Base-by-base conservation (phyloP, 768 basidiomycete species). In the Crepidotus variabilis region DNA sequence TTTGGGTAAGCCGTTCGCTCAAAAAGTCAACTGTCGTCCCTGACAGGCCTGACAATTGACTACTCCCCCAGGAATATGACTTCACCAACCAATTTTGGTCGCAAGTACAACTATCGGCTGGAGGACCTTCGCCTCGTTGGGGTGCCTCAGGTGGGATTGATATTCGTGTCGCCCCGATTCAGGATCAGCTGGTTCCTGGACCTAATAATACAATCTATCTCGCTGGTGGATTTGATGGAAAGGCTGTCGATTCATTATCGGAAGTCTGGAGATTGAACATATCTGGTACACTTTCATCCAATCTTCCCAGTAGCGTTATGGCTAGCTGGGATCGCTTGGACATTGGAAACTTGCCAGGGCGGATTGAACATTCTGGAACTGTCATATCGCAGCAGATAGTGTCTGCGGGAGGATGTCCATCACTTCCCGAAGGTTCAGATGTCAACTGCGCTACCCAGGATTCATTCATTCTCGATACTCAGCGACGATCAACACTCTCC, bases 51-150 rank as follows among this genome's bases (percentile, higher is more conserved):
- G 3, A 43, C 39, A 43, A 20, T 14, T 52, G 56, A 32, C 52
- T 47, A 23, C 49, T 49, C 22, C 22, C n/a, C 22, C 63, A 91
- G 89, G 89, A 90, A 71, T 93, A 78, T 63, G 87, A 90, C 69
- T 92, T 85, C 63, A 79, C 67, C 56, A 86, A 84, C 62, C 75
- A 90, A 56, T 92, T 92, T 65, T 93, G 91, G 91, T 78, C 85
- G 0, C 61, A 80, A 63, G 82, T 91, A 33, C 60, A 59, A 16
- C 61, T 88, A 3, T 74, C 81, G 10, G 66, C 79, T 18, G 77
- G 75, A 22, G 73, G 77, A 5, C 90, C 90, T 33, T 73, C 84
- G 22, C 66, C 86, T 51, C 78, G 88, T 20, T 91, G 83, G 81
- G 84, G 85, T 45, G 85, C 89, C 1, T 80, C 81, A 16, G 91